Base-by-base conservation (phyloP, 805 yeast genomes). In the Teunomyces kruisii region DNA sequence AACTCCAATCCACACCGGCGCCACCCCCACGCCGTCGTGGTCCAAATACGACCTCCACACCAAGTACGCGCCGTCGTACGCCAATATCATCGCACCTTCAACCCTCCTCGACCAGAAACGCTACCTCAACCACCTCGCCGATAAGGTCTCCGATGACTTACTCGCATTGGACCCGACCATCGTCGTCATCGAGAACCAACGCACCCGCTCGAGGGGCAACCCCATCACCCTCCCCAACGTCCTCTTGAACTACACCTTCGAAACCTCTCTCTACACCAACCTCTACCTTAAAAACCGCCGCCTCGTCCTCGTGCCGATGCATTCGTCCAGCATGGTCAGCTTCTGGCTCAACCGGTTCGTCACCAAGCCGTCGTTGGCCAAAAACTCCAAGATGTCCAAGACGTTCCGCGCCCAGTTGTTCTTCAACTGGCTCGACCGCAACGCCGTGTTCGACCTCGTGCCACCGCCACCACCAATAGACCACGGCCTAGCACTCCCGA, bases 211-310 rank as follows among this genome's bases (percentile, higher is more conserved):
- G 14, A 61, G 60, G 39, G 53, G 56, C 33, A 63, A 61, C 41
- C 47, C 60, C n/a, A 55, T 57, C 16, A 69, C 75, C 8, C 52
- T 72, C 12, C 77, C 76, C 10, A 67, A 59, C 22, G 72, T 71
- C 4, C 56, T 71, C 22, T 51, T 60, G n/a, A 71, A 70, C 46
- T 65, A 57, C 46, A 55, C 69, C 5, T 56, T 72, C 31, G 77
- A 72, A 48, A 63, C 66, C 41, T 58, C 68, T 59, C 47, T 70
- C 16, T 67, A 65, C 45, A 52, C 70, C 17, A 59, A 58, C 29
- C 51, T 65, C 24, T 57, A 61, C 26, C 55, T 66, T 2, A 30
- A 49, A 2, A 43, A 56, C n/a, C 45, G 53, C 1, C 28, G 42
- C 2, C 32, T 53, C 6, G 32, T 60, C n/a, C 49, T 70, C n/a